These are phyloP conservation scores for Nannochloropsis granulata DNA, from an alignment of 108 stramenopile species.

Conservation along the genomic window DNA sequence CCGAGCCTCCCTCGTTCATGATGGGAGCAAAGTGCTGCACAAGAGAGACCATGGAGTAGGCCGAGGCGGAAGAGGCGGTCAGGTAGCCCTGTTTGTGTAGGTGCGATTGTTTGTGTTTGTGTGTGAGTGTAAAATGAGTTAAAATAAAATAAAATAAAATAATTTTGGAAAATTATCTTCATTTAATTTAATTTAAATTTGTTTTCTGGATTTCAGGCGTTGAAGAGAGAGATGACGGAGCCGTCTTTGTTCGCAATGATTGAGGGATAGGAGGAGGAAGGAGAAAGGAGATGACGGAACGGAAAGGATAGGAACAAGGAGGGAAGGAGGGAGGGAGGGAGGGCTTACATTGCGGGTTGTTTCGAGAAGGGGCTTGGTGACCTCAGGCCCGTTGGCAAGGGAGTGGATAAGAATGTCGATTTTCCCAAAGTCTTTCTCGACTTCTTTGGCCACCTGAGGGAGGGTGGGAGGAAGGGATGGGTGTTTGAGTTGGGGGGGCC, in stretches of 20 bases:
- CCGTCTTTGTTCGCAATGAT: too few species aligned
- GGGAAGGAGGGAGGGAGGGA: too few species aligned
- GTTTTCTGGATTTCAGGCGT: too few species aligned
- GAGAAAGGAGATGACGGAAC: too few species aligned
- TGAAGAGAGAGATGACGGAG: too few species aligned
- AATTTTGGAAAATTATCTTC: too few species aligned
- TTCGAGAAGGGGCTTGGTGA: conserved; percentile 91
- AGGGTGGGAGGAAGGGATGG: neutral
- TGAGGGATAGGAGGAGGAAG: too few species aligned
- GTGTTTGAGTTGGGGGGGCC: neutral
- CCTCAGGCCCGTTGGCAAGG: conserved; percentile 95
- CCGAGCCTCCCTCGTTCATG: conserved; percentile 78
- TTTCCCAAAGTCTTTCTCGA: conserved; percentile 79
- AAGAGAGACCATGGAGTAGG: conserved; percentile 85
- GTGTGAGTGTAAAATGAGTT: too few species aligned
- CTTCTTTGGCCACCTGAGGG: conserved; percentile 47
- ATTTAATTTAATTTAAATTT: too few species aligned
- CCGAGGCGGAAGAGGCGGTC: conserved; percentile 85
- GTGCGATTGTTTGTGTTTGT: too few species aligned
- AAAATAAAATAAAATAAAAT: too few species aligned
- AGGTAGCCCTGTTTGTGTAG: conserved; percentile 69
- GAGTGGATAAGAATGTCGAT: conserved; percentile 94
- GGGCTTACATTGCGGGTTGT: conserved; percentile 39
- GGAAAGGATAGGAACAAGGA: too few species aligned
- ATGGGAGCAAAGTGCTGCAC: conserved; percentile 86